Conservation (phyloP, 2,329 filamentous ascomycete genomes). For the Neopestalotiopsis rosae region DNA sequence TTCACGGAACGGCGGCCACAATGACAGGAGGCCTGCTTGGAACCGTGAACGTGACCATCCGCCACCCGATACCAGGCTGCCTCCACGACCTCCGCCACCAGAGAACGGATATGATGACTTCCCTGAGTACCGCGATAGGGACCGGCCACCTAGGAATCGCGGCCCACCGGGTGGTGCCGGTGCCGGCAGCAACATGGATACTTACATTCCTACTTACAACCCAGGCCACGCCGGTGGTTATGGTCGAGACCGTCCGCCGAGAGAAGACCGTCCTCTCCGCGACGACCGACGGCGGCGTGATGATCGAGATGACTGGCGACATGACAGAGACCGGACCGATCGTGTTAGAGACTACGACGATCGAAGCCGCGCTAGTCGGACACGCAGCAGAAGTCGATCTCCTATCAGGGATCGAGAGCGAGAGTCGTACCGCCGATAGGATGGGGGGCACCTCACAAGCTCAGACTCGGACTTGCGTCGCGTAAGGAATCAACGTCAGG, state of each 20-base stretch:
- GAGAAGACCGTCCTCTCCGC: constrained; percentile 34
- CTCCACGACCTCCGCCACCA: constrained; percentile 56
- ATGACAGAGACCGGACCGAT: constrained; percentile 41
- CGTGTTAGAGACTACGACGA: constrained; percentile 39
- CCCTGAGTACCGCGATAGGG: constrained; percentile 47
- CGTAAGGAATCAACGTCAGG: not conserved
- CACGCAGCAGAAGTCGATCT: constrained; percentile 52
- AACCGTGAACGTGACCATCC: constrained; percentile 51
- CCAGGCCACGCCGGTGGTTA: constrained; percentile 38
- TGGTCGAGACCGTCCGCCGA: constrained; percentile 22
- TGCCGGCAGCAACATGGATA: constrained; percentile 48
- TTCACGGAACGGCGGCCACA: constrained; percentile 42
- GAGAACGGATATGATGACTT: constrained; percentile 46
- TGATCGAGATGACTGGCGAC: constrained; percentile 42
- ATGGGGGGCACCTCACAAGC: constrained; percentile 19
- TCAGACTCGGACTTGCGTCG: not conserved
- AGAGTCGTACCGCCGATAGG: constrained; percentile 56
- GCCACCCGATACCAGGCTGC: constrained; percentile 44
- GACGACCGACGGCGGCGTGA: constrained; percentile 39
- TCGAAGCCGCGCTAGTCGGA: constrained; percentile 44
- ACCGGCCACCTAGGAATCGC: constrained; percentile 37
- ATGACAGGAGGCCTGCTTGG: constrained; percentile 56
- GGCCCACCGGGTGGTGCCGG: constrained; percentile 12
- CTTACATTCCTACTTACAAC: constrained; percentile 56
- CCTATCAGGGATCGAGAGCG: constrained; percentile 49